Base-by-base conservation (phyloP, 805 yeast species). In the Candida maesae region DNA sequence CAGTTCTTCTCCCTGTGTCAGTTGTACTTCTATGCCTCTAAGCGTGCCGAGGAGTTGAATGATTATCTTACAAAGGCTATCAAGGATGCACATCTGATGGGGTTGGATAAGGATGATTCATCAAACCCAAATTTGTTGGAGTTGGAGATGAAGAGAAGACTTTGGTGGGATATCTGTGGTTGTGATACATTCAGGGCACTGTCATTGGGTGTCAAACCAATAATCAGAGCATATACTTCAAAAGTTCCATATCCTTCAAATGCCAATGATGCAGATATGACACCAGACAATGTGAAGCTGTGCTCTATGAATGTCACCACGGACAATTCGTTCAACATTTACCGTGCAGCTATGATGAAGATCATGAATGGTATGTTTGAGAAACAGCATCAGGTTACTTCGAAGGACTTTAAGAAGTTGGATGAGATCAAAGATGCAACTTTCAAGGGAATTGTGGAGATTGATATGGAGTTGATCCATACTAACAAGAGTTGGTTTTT, bases 221-320 rank as follows among this genome's bases (percentile, higher is more conserved):
- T 35, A 17, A 50, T 56, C 11, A 38, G 42, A 5, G 52, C 60
- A 5, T 55, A 52, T 32, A 31, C 34, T 18, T 53, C 62, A 16
- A 28, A 27, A 2, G 65, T 62, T 1, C 65, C 67, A 13, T 54
- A 56, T 37, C 66, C 65, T 4, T 51, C 63, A 6, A 63, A 63
- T 38, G 52, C 53, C 26, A 51, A 62, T 33, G 67, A 63, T 44
- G 42, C 33, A 4, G 63, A 60, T 32, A 51, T 63, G 24, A 51
- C 55, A 5, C 46, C 48, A 9, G 52, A 52, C n/a, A 45, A 49
- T 5, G 46, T 55, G 28, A 50, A 40, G 19, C 14, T 52, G 2
- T 38, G 43, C 15, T 52, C 60, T 6, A 43, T 41, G 19, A 45
- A 41, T 6, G 46, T 50, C 1, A 53, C 60, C 14, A 56, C 61